Evolutionary conservation across 352 stramenopile species (phyloP).

Genomic region (Elongisporangium undulatum): DNA sequence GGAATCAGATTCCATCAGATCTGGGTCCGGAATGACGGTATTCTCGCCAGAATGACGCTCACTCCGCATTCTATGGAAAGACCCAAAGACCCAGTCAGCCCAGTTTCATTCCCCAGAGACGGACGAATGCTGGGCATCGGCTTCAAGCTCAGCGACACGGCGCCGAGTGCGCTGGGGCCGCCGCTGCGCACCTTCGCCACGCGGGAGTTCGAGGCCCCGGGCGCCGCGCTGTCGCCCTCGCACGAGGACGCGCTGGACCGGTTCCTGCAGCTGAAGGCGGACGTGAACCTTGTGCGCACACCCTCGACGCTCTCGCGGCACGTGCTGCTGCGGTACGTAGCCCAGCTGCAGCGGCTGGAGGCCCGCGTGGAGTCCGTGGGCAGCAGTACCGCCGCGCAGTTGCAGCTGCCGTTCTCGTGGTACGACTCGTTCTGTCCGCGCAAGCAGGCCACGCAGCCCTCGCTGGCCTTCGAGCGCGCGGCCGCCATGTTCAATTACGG

Average conservation of each 20-base stretch:
- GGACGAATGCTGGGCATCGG: conserved; percentile 59
- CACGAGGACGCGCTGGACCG: conserved; percentile 36
- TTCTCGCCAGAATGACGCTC: neutral
- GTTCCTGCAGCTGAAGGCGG: conserved; percentile 52
- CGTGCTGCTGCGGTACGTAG: conserved; percentile 74
- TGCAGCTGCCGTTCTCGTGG: conserved; percentile 86
- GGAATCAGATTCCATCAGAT: neutral
- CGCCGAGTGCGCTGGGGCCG: conserved; percentile 25
- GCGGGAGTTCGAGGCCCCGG: conserved; percentile 54
- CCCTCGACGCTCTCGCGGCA: conserved; percentile 59
- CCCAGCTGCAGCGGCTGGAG: conserved; percentile 63
- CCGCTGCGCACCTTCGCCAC: conserved; percentile 63
- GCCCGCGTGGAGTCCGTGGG: conserved; percentile 41
- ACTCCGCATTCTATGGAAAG: neutral
- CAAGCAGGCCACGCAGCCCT: conserved; percentile 69
- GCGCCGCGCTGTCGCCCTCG: conserved; percentile 5
- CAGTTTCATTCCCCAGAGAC: neutral
- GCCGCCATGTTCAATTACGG: conserved; percentile 88
- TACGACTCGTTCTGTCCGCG: conserved; percentile 88
- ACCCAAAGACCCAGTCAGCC: neutral
- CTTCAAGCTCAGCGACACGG: conserved; percentile 72
- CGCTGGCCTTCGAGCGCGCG: conserved; percentile 71
- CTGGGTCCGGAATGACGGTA: neutral
- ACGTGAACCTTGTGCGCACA: conserved; percentile 69
- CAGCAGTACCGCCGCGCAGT: conserved; percentile 1